Evolutionary conservation across 2,329 filamentous ascomycete genomes (phyloP), one percentile per base, ranked within the genome.

Genomic region (Alternaria metachromatica): DNA sequence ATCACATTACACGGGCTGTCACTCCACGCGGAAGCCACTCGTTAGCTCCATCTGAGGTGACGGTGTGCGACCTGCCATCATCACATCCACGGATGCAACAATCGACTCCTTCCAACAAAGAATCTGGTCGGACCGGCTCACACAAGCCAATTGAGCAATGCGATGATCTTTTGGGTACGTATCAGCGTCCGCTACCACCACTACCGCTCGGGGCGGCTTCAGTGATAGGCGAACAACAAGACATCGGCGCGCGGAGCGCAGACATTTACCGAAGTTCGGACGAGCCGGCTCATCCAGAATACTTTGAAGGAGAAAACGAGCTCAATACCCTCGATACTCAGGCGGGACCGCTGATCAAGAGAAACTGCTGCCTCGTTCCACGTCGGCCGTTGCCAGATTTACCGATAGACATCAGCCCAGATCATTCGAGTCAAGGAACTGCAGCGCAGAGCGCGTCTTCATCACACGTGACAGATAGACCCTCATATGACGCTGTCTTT

Each of bases 1-100:
- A 67, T 67, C 62, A 68, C 58, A 67, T 58, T 46, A 55, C 70
- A 67, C 70, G 45, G 48, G 46, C 64, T 51, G 50, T 59, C 48
- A 58, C 50, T 54, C 60, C 65, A 69, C 62, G 65, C 64, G 64
- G 60, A 53, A 65, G 60, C 58, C 58, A 65, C 58, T 62, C 20
- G 37, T 41, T 59, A 67, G 55, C 48, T 25, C 21, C 18, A 28
- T 41, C 15, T 48, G 48, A 64, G 11, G 21, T 48, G 33, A 53
- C 50, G 41, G 51, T 23, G 66, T 70, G 59, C 62, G 58, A 73
- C 64, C 48, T 21, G 44, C 54, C 60, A 65, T 62, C 50, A 61
- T 69, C 65, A 67, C 66, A 60, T 55, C 30, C 60, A 55, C 64
- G 64, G 63, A 59, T 70, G 58, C 66, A 67, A 65, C 68, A 57